Percentiles rank a stretch among this genome's conserved stretches.
phyloP scores from a whole-genome alignment of 306 rosid genomes.

The Parietaria judaica region DNA sequence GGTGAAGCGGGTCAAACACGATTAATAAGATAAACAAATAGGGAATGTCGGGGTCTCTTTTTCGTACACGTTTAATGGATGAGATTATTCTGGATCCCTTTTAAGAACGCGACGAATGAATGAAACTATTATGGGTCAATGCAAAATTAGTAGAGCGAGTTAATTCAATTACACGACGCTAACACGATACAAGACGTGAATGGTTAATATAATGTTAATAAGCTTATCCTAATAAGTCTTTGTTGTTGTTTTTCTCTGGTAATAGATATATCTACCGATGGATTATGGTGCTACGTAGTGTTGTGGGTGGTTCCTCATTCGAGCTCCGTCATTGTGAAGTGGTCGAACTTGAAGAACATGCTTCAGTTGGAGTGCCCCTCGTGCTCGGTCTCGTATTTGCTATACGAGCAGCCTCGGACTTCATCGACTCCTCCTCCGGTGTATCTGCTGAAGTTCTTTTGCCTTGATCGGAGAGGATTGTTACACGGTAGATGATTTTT shows the following conservation, averaged over 20 bases:
- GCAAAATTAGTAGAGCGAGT: too few species aligned
- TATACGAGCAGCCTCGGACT: constrained; percentile 31
- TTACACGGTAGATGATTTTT: constrained; percentile 40
- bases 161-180: too few species aligned
- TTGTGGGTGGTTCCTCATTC: constrained; percentile 56
- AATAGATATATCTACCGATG: constrained; percentile 67
- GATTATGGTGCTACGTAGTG: constrained; percentile 74
- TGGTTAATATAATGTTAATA: not conserved
- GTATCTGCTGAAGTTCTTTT: constrained; percentile 52
- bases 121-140: too few species aligned
- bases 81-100: too few species aligned
- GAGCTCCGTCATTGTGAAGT: constrained; percentile 27
- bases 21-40: too few species aligned
- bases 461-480: constrained; percentile 57
- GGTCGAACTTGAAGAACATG: constrained; percentile 46
- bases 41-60: too few species aligned
- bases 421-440: constrained; percentile 30
- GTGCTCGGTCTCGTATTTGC: constrained; percentile 31
- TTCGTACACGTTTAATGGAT: too few species aligned
- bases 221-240: not conserved
- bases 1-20: too few species aligned
- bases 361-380: constrained; percentile 54
- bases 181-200: too few species aligned
- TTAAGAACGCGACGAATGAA: too few species aligned
- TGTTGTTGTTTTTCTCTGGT: constrained; percentile 6